These are phyloP conservation scores for Emericellopsis cladophorae DNA, from an alignment of 2,329 filamentous ascomycete genomes.

Conservation along the genomic window DNA sequence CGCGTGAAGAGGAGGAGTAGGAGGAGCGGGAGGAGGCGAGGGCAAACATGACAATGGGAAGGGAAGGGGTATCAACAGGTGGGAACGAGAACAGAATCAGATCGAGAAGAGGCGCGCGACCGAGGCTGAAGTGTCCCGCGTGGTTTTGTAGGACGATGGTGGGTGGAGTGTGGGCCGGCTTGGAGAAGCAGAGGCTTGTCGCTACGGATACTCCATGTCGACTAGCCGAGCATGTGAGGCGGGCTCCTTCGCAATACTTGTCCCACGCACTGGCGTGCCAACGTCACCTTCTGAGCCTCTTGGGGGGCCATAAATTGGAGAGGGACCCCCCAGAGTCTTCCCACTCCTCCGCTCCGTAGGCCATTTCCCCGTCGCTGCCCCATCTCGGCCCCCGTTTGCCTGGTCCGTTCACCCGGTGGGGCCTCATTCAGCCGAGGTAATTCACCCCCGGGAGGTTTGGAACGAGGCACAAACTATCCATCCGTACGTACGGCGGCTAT, in stretches of 20 bases:
- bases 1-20: slow-evolving; percentile 4
- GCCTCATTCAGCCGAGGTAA: slow-evolving; percentile 5
- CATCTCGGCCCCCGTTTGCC: not conserved
- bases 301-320: too few relatives aligned
- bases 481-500: not conserved
- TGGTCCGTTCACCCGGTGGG: slow-evolving; percentile 1
- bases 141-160: not conserved
- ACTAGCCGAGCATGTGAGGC: not conserved
- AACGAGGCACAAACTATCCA: not conserved
- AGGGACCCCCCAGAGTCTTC: too few relatives aligned
- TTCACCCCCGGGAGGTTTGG: too few relatives aligned
- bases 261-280: not conserved
- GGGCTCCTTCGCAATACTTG: too few relatives aligned
- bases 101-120: not conserved
- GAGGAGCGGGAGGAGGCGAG: slow-evolving; percentile 2
- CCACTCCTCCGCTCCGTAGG: too few relatives aligned
- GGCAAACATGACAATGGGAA: not conserved
- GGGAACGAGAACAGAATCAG: not conserved
- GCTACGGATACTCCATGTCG: not conserved
- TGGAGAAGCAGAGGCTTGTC: not conserved
- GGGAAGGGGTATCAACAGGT: not conserved
- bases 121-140: not conserved
- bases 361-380: too few relatives aligned
- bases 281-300: not conserved
- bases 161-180: not conserved